phyloP scores from a whole-genome alignment of 2,329 filamentous ascomycete genomes.

The Xylariaceae sp. region DNA sequence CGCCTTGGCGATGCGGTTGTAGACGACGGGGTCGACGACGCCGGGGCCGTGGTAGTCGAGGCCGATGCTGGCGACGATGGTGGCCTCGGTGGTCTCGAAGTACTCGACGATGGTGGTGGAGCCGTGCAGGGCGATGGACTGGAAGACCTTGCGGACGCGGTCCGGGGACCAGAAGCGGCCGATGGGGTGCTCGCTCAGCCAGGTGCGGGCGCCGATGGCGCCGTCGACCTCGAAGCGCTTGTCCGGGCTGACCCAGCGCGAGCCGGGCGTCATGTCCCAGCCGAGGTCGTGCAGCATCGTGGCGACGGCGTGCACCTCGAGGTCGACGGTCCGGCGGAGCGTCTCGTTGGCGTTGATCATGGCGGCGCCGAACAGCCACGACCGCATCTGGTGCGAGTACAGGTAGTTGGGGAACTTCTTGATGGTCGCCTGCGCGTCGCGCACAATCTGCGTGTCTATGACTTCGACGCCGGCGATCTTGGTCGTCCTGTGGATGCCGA shows the following conservation, averaged over 20 bases:
- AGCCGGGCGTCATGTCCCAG: slow-evolving; percentile 14
- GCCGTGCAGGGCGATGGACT: slow-evolving; percentile 13
- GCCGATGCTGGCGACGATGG: slow-evolving; percentile 13
- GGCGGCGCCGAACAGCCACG: slow-evolving; percentile 16
- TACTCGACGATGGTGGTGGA: slow-evolving; percentile 7
- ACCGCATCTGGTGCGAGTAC: slow-evolving; percentile 15
- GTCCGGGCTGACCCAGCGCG: slow-evolving; percentile 13
- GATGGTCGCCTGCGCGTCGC: slow-evolving; percentile 13
- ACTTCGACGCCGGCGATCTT: slow-evolving; percentile 16
- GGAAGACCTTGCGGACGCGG: slow-evolving; percentile 15
- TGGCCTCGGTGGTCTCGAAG: slow-evolving; percentile 11
- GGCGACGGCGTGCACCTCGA: slow-evolving; percentile 19
- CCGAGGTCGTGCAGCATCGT: slow-evolving; percentile 18
- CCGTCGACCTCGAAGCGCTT: slow-evolving; percentile 22
- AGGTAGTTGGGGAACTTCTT: slow-evolving; percentile 14
- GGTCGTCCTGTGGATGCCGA: slow-evolving; percentile 6
- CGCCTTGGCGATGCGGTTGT: slow-evolving; percentile 5
- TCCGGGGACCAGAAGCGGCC: slow-evolving; percentile 12
- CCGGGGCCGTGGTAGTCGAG: slow-evolving; percentile 13
- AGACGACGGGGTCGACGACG: slow-evolving; percentile 3
- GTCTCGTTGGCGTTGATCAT: slow-evolving; percentile 16
- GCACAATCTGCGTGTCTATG: slow-evolving; percentile 16
- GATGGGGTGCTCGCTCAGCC: slow-evolving; percentile 13
- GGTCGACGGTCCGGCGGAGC: slow-evolving; percentile 6
- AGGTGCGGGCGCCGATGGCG: slow-evolving; percentile 16